Percentiles rank a stretch among this genome's conserved stretches.
phyloP scores from a whole-genome alignment of 179 eudicot genomes.

The Silene vulgaris region DNA sequence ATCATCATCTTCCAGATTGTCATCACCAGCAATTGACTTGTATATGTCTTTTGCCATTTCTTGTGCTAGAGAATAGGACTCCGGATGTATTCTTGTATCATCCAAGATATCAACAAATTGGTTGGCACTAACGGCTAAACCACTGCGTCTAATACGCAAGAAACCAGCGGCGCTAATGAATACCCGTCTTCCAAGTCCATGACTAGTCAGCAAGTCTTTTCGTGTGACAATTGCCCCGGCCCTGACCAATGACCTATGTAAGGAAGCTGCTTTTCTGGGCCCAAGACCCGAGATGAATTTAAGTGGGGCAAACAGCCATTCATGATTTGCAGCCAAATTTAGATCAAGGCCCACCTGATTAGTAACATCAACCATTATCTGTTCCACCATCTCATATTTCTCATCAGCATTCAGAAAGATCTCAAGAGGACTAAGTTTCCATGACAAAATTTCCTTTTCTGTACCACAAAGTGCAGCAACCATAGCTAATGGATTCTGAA shows the following conservation, averaged over 20 bases:
- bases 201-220: slow-evolving; percentile 68
- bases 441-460: slow-evolving; percentile 75
- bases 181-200: slow-evolving; percentile 82
- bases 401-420: slow-evolving; percentile 80
- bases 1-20: slow-evolving; percentile 71
- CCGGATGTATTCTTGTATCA: slow-evolving; percentile 96
- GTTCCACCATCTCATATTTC: slow-evolving; percentile 88
- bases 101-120: slow-evolving; percentile 87
- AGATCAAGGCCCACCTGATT: slow-evolving; percentile 96
- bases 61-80: slow-evolving; percentile 84
- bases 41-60: slow-evolving; percentile 90
- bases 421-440: slow-evolving; percentile 85
- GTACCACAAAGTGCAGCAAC: slow-evolving; percentile 93
- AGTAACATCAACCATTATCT: slow-evolving; percentile 91
- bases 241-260: slow-evolving; percentile 75
- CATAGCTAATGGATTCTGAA: slow-evolving; percentile 97
- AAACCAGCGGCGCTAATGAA: slow-evolving; percentile 92
- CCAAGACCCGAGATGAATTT: slow-evolving; percentile 98
- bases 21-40: slow-evolving; percentile 53
- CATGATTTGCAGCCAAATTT: slow-evolving; percentile 87
- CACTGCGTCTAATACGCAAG: slow-evolving; percentile 82
- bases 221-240: slow-evolving; percentile 68
- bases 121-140: slow-evolving; percentile 70
- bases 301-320: slow-evolving; percentile 89
- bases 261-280: slow-evolving; percentile 86